These are phyloP conservation scores for Silene noctiflora DNA, from an alignment of 179 eudicot genomes.

Conservation along the genomic window DNA sequence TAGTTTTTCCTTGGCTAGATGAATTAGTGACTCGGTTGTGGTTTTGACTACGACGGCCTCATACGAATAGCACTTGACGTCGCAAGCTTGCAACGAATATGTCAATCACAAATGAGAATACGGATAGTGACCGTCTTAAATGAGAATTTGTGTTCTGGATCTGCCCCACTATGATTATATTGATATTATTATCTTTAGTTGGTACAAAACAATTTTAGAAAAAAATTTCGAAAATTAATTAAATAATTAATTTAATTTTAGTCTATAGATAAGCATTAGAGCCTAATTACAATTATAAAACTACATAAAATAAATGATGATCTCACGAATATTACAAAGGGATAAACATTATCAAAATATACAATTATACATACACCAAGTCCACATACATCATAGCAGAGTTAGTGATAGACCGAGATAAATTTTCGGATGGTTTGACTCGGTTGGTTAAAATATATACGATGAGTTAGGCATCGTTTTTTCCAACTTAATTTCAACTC, in stretches of 20 bases:
- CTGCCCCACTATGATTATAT: slow-evolving; percentile 19
- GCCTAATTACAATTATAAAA: slow-evolving; percentile 15
- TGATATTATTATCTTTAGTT: slow-evolving; percentile 6
- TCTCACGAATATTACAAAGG: slow-evolving; percentile 25
- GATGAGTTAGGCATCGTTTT: too few species aligned
- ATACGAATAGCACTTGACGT: too few species aligned
- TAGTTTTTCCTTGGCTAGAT: too few species aligned
- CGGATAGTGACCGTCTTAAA: too few species aligned
- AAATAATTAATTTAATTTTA: not conserved
- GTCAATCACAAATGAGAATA: too few species aligned
- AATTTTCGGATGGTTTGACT: too few species aligned
- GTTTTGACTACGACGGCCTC: too few species aligned
- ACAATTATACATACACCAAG: not conserved
- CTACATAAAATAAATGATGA: slow-evolving; percentile 16
- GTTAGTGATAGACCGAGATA: too few species aligned
- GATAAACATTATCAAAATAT: slow-evolving; percentile 10
- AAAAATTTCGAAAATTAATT: not conserved
- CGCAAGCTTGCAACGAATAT: too few species aligned
- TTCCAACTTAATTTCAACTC: too few species aligned
- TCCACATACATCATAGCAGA: not conserved
- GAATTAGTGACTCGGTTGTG: too few species aligned
- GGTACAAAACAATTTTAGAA: not conserved
- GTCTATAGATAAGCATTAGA: slow-evolving; percentile 26
- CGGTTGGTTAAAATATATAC: too few species aligned
- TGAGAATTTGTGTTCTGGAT: not conserved